These are phyloP conservation scores for Amaranthus hypochondriacus DNA, from an alignment of 148 eudicot genomes.

Conservation along the genomic window DNA sequence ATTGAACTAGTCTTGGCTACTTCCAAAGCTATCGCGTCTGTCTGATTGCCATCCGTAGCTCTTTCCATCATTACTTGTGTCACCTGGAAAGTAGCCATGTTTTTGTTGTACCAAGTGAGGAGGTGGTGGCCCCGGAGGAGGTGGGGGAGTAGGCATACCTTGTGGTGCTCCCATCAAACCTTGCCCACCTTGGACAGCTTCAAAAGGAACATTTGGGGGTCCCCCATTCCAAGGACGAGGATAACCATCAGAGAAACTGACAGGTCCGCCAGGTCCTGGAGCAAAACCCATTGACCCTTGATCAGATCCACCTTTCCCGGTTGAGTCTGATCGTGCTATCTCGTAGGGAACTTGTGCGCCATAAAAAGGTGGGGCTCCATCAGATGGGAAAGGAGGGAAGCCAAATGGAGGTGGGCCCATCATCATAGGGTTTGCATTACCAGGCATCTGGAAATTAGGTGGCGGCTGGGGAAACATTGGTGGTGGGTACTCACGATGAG, in stretches of 20 bases:
- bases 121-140: conserved; percentile 60
- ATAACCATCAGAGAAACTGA: conserved; percentile 36
- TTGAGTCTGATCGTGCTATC: conserved; percentile 46
- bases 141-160: conserved; percentile 49
- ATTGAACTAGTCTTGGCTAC: conserved; percentile 35
- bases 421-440: conserved; percentile 33
- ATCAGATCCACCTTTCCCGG: conserved; percentile 41
- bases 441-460: conserved; percentile 43
- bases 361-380: conserved; percentile 54
- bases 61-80: conserved; percentile 40
- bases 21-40: conserved; percentile 46
- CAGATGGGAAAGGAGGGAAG: conserved; percentile 53
- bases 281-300: conserved; percentile 54
- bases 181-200: conserved; percentile 36
- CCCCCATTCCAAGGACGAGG: conserved; percentile 59
- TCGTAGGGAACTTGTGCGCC: conserved; percentile 40
- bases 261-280: conserved; percentile 35
- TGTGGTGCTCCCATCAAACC: conserved; percentile 41
- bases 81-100: conserved; percentile 45
- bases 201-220: conserved; percentile 34
- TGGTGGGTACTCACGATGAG: conserved; percentile 32
- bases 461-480: conserved; percentile 34
- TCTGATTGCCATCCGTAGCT: conserved; percentile 55
- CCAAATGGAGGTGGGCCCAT: conserved; percentile 51
- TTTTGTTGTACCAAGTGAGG: conserved; percentile 49